A percentile compares a stretch with the other conserved stretches of the same genome.
phyloP scores from a whole-genome alignment of 2,329 filamentous ascomycete species.

The Periconia digitata region DNA sequence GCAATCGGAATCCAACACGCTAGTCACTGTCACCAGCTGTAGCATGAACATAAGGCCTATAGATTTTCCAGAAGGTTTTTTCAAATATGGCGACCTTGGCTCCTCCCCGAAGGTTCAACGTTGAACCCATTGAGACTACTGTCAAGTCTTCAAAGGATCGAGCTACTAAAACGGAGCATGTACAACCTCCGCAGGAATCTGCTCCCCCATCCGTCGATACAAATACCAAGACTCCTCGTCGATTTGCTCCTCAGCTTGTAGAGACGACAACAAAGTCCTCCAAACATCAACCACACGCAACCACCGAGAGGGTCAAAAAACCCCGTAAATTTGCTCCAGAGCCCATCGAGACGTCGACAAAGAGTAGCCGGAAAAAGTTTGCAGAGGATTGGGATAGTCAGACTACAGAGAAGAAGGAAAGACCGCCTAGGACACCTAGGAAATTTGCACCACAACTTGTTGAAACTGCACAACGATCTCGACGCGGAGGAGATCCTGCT shows the following conservation, averaged over 20 bases:
- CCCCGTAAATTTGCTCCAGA: constrained; percentile 17
- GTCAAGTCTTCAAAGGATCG: constrained; percentile 56
- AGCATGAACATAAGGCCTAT: constrained; percentile 15
- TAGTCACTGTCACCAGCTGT: constrained; percentile 5
- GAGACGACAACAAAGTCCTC: constrained; percentile 60
- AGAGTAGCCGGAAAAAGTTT: constrained; percentile 9
- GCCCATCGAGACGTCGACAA: constrained; percentile 4
- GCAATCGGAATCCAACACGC: background rate
- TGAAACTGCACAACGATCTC: constrained; percentile 73
- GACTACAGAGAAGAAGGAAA: constrained; percentile 5
- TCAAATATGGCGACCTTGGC: constrained; percentile 32
- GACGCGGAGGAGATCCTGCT: constrained; percentile 65
- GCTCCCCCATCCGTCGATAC: constrained; percentile 36
- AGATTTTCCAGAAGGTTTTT: constrained; percentile 4
- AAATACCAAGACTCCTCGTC: constrained; percentile 35
- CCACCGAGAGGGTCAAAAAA: constrained; percentile 27
- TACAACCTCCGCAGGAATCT: constrained; percentile 21
- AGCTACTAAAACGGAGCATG: background rate
- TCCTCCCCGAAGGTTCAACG: constrained; percentile 40
- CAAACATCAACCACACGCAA: constrained; percentile 54
- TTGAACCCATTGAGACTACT: constrained; percentile 43
- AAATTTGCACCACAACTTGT: constrained; percentile 78
- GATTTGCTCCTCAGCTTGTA: constrained; percentile 70
- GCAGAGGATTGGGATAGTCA: constrained; percentile 21
- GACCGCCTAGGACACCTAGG: constrained; percentile 32